phyloP scores from a whole-genome alignment of 2,329 filamentous ascomycete genomes.

The Magnaporthiopsis incrustans region DNA sequence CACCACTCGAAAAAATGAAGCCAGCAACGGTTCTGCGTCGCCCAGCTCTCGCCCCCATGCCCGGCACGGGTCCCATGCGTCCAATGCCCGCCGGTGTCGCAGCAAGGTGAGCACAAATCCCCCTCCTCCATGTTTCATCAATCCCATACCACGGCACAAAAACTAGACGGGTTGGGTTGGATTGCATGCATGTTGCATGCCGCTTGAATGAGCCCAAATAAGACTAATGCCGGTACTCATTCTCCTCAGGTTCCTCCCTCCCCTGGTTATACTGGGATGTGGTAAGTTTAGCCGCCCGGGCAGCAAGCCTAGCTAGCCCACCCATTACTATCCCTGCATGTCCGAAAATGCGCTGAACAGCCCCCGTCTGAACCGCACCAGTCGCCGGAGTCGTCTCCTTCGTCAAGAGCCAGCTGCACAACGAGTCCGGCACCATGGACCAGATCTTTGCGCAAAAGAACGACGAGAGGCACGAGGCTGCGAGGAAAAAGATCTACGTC shows the following conservation, averaged over 20 bases:
- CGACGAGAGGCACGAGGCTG: slow-evolving; percentile 7
- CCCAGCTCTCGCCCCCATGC: slow-evolving; percentile 1
- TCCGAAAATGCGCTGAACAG: not conserved
- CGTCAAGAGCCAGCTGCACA: slow-evolving; percentile 24
- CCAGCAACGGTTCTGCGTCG: slow-evolving; percentile 4
- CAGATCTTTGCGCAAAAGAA: slow-evolving; percentile 21
- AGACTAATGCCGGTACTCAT: not conserved
- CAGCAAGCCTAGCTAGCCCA: no score
- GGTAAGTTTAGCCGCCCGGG: not conserved
- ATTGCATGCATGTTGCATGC: not conserved
- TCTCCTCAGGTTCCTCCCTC: not conserved
- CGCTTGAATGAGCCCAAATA: not conserved
- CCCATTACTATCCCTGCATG: not conserved
- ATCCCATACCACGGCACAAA: not conserved
- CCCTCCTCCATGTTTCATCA: not conserved
- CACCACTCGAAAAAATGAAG: not conserved
- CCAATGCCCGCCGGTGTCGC: not conserved
- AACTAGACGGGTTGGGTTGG: not conserved
- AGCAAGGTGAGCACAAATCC: not conserved
- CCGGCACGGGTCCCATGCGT: not conserved
- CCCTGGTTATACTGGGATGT: slow-evolving; percentile 5
- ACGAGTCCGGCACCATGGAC: slow-evolving; percentile 27
- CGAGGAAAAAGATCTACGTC: slow-evolving; percentile 4
- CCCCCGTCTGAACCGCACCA: not conserved
- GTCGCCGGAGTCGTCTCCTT: slow-evolving; percentile 22